Evolutionary conservation across 306 rosid genomes (phyloP), one percentile per base, ranked within the genome.

Genomic region (Dryas drummondii): DNA sequence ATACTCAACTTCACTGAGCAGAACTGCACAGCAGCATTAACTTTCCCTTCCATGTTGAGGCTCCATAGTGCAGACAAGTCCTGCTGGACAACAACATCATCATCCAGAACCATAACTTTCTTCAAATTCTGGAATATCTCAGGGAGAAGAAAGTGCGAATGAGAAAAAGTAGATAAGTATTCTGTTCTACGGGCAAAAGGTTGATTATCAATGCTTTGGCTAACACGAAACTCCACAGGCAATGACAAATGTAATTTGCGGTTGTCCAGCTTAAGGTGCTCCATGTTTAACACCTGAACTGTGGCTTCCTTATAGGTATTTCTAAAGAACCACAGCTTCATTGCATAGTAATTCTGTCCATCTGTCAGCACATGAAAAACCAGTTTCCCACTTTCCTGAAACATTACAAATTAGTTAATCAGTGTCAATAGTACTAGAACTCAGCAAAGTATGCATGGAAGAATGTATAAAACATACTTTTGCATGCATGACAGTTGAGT

Each of bases 321-420:
- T 82, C 91, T 94, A 77, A 77, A 77, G 77, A 94, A 94, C 98
- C 98, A 94, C 54, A 87, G 86, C 81, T 91, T 90, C 96, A 91
- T 88, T 67, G 97, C 97, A 75, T 82, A 94, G 82, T 83, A 94
- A 84, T 94, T 94, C 89, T 91, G 82, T 72, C 86, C 87, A 84
- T 91, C 89, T 19, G 98, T 91, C 88, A 94, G 73, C 78, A 94
- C 97, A 74, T 94, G 97, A 86, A 94, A 94, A 88, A 90, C 97
- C 86, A 77, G 91, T 78, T 84, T 88, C 71, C 50, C 60, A 73
- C 93, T 90, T 78, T 82, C 97, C 98, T 94, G 92, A 72, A 88
- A 87, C 70, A 82, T 78, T 9, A 54, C 27, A 74, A 70, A 73
- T 83, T 52, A 71, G 82, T 22, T 72, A 81, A 81, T 76, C 68